Percentiles rank a stretch among this genome's conserved stretches.
Evolutionary conservation across 257 asterid species (phyloP).

Genomic region (Apocynum venetum): DNA sequence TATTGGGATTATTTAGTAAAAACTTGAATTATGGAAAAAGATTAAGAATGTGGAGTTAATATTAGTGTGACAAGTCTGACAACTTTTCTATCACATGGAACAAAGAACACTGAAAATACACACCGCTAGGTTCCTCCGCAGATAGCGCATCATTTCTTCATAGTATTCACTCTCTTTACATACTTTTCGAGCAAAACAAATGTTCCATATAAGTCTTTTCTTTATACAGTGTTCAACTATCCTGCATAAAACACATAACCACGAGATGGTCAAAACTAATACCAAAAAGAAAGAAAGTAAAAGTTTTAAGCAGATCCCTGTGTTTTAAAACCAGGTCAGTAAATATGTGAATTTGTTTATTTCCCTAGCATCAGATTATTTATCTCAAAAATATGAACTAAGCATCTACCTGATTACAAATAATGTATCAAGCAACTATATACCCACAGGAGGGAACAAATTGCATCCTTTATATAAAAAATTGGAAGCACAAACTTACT

Average conservation of each 20-base stretch:
- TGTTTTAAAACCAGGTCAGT: neutral
- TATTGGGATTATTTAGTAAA: neutral
- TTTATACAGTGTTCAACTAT: conserved; percentile 82
- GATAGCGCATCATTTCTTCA: conserved; percentile 96
- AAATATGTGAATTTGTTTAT: neutral
- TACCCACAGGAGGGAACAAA: neutral
- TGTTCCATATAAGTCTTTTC: conserved; percentile 80
- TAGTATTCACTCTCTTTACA: conserved; percentile 96
- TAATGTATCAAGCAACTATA: neutral
- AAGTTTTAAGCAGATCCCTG: neutral
- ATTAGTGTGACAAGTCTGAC: neutral
- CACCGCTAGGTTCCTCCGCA: conserved; percentile 89
- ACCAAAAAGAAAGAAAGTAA: conserved; percentile 3
- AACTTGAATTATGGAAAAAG: neutral
- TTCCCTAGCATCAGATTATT: neutral
- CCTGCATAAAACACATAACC: conserved; percentile 44
- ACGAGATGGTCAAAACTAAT: conserved; percentile 8
- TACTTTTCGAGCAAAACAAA: conserved; percentile 85
- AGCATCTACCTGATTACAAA: neutral
- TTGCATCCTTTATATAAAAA: neutral
- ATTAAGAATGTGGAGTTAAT: neutral
- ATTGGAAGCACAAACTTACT: neutral
- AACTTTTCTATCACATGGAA: neutral
- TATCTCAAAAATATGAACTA: neutral
- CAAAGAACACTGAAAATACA: conserved; percentile 22